Base-by-base conservation (phyloP, 129 eudicot species). In the Kitagawia praeruptora region DNA sequence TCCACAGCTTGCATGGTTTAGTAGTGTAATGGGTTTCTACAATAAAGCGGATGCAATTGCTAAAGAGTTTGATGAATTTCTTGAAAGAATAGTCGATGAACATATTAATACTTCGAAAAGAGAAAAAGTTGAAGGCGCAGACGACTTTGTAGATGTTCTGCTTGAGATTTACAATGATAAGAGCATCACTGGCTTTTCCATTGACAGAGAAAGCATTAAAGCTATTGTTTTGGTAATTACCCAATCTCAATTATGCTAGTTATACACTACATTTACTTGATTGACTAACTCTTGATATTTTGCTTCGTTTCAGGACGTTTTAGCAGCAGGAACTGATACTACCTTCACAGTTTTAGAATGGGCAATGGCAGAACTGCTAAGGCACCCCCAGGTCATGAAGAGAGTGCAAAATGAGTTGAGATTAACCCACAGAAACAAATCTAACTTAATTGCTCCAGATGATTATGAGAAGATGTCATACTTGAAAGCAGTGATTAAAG, bases 281-380 rank as follows among this genome's bases (percentile, higher is more conserved):
- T 18, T 21, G 51, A 21, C 27, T 10, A 23, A 71, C 28, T 18
- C 37, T 39, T 15, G 19, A 0, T 40, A 40, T 9, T 3, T 38
- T 81, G 14, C 27, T 31, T 4, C 39, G 37, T 0, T 41, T 73
- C 66, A 87, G 89, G 91, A 85, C 45, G 38, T 83, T 2, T 79
- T 85, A 75, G 64, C 84, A 14, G 91, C 58, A 27, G 89, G 91
- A 61, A 84, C 85, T 11, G 91, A 89, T 48, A 87, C 91, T 23
- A 79, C 87, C 23, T 79, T 56, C 67, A 78, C 88, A 6, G 78
- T 77, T 10, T 37, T 88, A 39, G 89, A 83, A 71, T 85, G 89
- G 91, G 51, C 82, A 18, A 83, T 87, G 85, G 6, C 85, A 2
- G 89, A 87, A 71, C 85, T 87, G 11, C 23, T 87, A 27, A 83